Evolutionary conservation across 306 rosid genomes (phyloP), one percentile per base, ranked within the genome.

Genomic region (Abrus pulchellus): DNA sequence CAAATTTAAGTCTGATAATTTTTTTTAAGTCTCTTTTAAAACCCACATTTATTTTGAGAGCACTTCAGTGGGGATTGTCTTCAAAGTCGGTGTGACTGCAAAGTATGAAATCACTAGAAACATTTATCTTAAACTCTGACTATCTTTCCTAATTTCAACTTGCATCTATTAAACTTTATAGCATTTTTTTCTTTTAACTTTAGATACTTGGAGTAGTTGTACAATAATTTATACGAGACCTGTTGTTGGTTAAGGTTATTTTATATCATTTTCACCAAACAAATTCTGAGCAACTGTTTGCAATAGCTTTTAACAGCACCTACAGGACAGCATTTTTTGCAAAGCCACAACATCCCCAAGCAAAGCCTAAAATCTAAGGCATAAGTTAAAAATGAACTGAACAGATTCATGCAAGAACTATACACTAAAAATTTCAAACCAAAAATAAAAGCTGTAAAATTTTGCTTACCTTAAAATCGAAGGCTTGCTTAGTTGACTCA

Each of bases 381-480:
- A 59, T 13, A 10, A 64, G 27, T 6, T 41, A 7, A 72, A 56
- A 33, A 38, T 48, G 30, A 49, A 53, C 81, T 41, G n/a, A 47
- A 36, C 2, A 9, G 8, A 44, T 61, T 20, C 73, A 62, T 63
- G 62, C 27, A 59, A 72, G 38, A 79, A 77, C 48, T 38, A 2
- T 29, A 61, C 12, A 29, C 13, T 0, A 65, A 85, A 85, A 49
- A 38, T 30, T 74, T 56, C 49, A 76, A 20, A 57, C 44, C 36
- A 75, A 70, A 48, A 83, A 83, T 49, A 56, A 83, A 45, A 50
- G 29, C 30, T 12, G 50, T 69, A 57, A 81, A 50, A 28, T 7
- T 47, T 1, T 38, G n/a, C 68, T 4, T 83, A 96, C 98, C 99
- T 93, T 89, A 77, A 86, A 92, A 62, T 96, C 93, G 81, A 88